phyloP scores from a whole-genome alignment of 2,329 filamentous ascomycete species.

The Colletotrichum lupini region DNA sequence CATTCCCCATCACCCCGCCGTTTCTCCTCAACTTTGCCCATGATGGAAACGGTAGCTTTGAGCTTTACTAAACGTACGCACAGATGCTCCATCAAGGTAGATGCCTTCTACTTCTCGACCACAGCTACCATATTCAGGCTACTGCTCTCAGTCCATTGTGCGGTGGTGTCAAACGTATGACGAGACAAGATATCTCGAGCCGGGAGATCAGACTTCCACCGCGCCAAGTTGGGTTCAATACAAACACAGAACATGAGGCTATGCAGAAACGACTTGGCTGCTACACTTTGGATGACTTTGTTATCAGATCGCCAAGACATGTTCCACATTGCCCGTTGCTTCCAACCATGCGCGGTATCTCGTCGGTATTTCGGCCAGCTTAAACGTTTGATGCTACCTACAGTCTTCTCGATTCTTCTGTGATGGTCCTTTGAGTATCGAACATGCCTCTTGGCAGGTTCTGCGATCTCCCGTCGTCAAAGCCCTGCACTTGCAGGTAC shows the following conservation, averaged over 20 bases:
- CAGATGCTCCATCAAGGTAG: slow-evolving; percentile 4
- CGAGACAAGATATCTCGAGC: slow-evolving; percentile 17
- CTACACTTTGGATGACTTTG: background rate
- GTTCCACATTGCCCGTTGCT: background rate
- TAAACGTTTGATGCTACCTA: background rate
- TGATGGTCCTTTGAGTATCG: background rate
- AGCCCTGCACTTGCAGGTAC: background rate
- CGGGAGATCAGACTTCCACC: slow-evolving; percentile 15
- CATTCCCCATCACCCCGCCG: slow-evolving; percentile 10
- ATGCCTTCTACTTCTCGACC: background rate
- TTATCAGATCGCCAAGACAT: background rate
- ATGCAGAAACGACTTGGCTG: slow-evolving; percentile 7
- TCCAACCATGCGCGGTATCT: background rate
- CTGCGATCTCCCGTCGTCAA: background rate
- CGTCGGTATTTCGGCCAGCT: background rate
- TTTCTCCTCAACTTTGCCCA: background rate
- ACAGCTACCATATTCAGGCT: background rate
- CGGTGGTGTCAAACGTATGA: slow-evolving; percentile 19
- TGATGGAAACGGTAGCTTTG: background rate
- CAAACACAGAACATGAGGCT: background rate
- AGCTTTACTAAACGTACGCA: background rate
- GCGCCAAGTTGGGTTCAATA: slow-evolving; percentile 12
- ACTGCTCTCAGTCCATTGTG: background rate
- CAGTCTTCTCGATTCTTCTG: background rate
- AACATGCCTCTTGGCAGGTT: background rate